Conservation (phyloP, 139 green algal species). For the Chlamydomonas asymmetrica region DNA sequence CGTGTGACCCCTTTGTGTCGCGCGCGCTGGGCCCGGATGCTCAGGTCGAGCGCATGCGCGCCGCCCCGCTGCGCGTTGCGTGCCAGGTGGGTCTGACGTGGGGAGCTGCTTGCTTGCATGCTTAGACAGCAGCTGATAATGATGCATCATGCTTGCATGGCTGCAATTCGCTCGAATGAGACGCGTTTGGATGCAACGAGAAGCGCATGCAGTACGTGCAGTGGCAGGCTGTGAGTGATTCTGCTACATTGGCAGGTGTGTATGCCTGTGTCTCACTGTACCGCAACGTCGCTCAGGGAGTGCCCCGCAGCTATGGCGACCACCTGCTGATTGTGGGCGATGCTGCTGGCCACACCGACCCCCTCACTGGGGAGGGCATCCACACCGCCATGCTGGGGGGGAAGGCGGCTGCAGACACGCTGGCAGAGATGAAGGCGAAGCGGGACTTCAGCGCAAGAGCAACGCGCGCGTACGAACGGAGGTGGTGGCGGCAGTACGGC, state of each 20-base stretch:
- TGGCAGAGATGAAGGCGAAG: slow-evolving; percentile 65
- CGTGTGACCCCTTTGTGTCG: slow-evolving; percentile 61
- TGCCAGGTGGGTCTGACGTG: no score
- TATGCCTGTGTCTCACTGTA: no score
- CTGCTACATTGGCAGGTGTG: no score
- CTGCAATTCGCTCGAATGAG: no score
- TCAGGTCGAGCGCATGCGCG: slow-evolving; percentile 87
- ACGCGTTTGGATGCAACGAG: no score
- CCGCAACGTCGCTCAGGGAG: slow-evolving; percentile 64
- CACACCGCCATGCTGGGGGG: slow-evolving; percentile 92
- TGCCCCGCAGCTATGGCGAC: slow-evolving; percentile 73
- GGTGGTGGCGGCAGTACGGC: slow-evolving; percentile 69
- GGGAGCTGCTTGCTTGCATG: no score
- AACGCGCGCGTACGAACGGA: slow-evolving; percentile 60
- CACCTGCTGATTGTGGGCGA: slow-evolving; percentile 87
- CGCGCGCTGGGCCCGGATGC: slow-evolving; percentile 78
- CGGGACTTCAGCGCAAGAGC: slow-evolving; percentile 70
- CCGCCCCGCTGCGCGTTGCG: slow-evolving; percentile 72
- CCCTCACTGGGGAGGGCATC: slow-evolving; percentile 86
- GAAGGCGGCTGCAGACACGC: slow-evolving; percentile 76
- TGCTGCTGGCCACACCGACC: slow-evolving; percentile 87
- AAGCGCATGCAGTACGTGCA: no score
- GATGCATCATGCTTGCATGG: no score
- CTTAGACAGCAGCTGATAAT: no score
- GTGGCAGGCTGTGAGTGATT: no score